Evolutionary conservation across 1,284 basidiomycete genomes (phyloP), one percentile per base, ranked within the genome.

Genomic region (Thecaphora frezii): DNA sequence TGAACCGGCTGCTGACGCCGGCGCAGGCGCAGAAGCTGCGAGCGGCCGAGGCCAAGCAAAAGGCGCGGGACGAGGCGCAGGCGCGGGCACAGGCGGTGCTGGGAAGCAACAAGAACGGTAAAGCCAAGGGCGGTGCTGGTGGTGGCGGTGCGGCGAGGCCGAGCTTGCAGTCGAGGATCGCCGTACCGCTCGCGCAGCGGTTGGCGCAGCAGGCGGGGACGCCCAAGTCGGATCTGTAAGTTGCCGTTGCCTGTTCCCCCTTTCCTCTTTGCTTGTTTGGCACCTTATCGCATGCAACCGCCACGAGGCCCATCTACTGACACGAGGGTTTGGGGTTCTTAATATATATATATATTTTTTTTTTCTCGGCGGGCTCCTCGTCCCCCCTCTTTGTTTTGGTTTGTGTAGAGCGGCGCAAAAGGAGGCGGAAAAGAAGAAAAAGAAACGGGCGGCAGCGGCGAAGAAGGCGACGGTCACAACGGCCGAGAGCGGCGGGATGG

Each of bases 41-140:
- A n/a, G 59, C 53, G 18, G 59, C 62, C 38, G 64, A 66, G 43
- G 64, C 64, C 14, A 58, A 53, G 55, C 62, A 66, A 45, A 66
- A 66, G 50, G 64, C 64, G 3, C 37, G 22, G 24, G 49, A 51
- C 16, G 55, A 61, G 19, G 55, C 52, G 16, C 48, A 51, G 10
- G 63, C 63, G 21, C 38, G 53, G 28, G 63, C 63, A 4, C 56
- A 58, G 25, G 48, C 48, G 5, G 58, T 58, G 5, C 58, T 58
- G 25, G 33, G 7, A 9, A 16, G 33, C 12, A 58, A 58, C 40
- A 66, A 66, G 36, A 52, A 58, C 24, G 63, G 58, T 13, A 66
- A 66, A 42, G 46, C 58, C n/a, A 45, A 55, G 16, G 58, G 55
- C 23, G 63, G 58, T 28, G 33, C 33, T 3, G 18, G 3, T 14